These are phyloP conservation scores for Epichloe scottii DNA, from an alignment of 2,329 filamentous ascomycete genomes.

Conservation along the genomic window DNA sequence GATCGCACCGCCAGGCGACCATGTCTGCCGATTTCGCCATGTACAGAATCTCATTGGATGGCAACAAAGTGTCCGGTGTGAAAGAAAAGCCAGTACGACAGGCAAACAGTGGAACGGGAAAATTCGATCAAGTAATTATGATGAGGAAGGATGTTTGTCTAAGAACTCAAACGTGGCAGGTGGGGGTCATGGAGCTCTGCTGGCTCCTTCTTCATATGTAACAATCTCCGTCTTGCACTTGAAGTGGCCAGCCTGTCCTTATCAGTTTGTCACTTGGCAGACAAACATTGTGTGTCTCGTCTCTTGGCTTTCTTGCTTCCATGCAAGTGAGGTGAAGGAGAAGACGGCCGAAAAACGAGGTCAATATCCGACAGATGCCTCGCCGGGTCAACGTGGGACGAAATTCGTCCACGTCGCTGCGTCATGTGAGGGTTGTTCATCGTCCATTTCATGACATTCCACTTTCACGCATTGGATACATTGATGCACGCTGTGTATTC, in stretches of 20 bases:
- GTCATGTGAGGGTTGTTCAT: background rate
- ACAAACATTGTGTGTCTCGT: too few species aligned
- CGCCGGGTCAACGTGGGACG: background rate
- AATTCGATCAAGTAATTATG: background rate
- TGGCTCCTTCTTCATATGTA: too few species aligned
- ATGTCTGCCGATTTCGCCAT: background rate
- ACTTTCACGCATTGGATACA: background rate
- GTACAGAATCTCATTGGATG: background rate
- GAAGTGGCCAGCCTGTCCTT: too few species aligned
- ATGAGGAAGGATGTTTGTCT: background rate
- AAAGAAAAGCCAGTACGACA: background rate
- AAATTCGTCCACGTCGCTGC: constrained; percentile 1
- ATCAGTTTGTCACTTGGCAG: too few species aligned
- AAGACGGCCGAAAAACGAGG: too few species aligned
- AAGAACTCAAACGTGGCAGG: too few species aligned
- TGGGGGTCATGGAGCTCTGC: too few species aligned
- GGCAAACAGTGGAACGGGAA: background rate
- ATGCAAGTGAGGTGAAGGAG: too few species aligned
- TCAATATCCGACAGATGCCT: too few species aligned
- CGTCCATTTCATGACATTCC: background rate
- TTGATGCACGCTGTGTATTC: background rate
- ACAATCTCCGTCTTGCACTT: too few species aligned
- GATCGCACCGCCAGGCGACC: constrained; percentile 1
- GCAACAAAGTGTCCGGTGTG: background rate
- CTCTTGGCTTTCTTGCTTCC: too few species aligned